Percentiles rank a stretch among this genome's conserved stretches.
These are phyloP conservation scores for Aspergillus fijiensis DNA, from an alignment of 2,329 filamentous ascomycete genomes.

Conservation along the genomic window DNA sequence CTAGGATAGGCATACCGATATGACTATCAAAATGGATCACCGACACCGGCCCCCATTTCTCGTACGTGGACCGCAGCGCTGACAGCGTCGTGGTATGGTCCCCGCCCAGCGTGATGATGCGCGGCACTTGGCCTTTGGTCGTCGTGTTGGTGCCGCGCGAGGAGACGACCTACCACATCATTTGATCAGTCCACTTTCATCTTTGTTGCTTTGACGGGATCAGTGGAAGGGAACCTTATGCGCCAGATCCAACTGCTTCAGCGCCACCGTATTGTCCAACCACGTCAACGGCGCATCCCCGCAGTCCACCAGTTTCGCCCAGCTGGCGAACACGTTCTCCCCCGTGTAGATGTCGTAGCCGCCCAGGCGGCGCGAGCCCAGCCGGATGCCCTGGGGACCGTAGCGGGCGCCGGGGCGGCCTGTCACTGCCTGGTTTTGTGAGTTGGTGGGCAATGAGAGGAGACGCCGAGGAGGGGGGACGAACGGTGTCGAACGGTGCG, in stretches of 20 bases:
- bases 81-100: slow-evolving; percentile 58
- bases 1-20: slow-evolving; percentile 25
- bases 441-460: background rate
- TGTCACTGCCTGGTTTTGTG: slow-evolving; percentile 39
- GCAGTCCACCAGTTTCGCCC: slow-evolving; percentile 56
- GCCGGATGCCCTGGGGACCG: slow-evolving; percentile 53
- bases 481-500: slow-evolving; percentile 52
- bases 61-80: slow-evolving; percentile 50
- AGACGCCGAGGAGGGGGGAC: background rate
- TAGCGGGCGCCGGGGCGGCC: slow-evolving; percentile 54
- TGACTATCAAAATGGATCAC: slow-evolving; percentile 61
- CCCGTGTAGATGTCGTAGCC: slow-evolving; percentile 53
- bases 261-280: slow-evolving; percentile 55
- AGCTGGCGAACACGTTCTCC: slow-evolving; percentile 46
- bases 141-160: slow-evolving; percentile 46
- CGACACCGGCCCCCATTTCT: slow-evolving; percentile 53
- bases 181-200: too few relatives aligned
- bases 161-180: slow-evolving; percentile 42
- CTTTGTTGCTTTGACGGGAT: too few relatives aligned
- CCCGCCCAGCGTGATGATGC: slow-evolving; percentile 55
- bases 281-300: slow-evolving; percentile 55
- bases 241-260: slow-evolving; percentile 54
- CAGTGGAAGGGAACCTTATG: slow-evolving; percentile 42
- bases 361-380: slow-evolving; percentile 51
- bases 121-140: slow-evolving; percentile 34